Conservation (phyloP, 352 stramenopile genomes). For the Pythium guiyangense region DNA sequence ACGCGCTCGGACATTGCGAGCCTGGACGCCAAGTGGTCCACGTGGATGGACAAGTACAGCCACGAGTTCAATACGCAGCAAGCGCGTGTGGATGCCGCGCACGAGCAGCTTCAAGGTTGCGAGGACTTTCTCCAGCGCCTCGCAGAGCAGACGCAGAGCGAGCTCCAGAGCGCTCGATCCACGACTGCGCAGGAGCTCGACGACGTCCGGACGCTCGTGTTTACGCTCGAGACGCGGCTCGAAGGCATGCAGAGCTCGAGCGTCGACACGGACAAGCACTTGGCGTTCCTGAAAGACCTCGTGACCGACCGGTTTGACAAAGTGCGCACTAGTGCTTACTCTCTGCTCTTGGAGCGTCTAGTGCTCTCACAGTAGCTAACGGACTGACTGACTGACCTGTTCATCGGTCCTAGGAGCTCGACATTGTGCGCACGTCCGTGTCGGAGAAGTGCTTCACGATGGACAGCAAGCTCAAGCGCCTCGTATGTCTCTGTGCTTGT, state of each 20-base stretch:
- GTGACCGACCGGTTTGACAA: slow-evolving; percentile 41
- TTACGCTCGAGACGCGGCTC: slow-evolving; percentile 33
- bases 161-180: slow-evolving; percentile 17
- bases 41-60: slow-evolving; percentile 70
- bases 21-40: slow-evolving; percentile 35
- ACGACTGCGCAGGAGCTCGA: slow-evolving; percentile 32
- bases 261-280: slow-evolving; percentile 27
- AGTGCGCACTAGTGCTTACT: slow-evolving; percentile 12
- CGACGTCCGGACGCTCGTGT: slow-evolving; percentile 48
- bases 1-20: slow-evolving; percentile 24
- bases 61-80: slow-evolving; percentile 35
- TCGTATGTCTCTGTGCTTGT: slow-evolving; percentile 27
- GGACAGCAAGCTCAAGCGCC: slow-evolving; percentile 31
- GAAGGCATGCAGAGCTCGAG: slow-evolving; percentile 33
- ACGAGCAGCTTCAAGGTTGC: slow-evolving; percentile 37
- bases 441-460: slow-evolving; percentile 55
- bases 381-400: not conserved
- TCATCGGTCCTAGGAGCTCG: slow-evolving; percentile 35
- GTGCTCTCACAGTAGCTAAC: no score
- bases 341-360: no score
- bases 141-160: slow-evolving; percentile 24
- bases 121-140: slow-evolving; percentile 37
- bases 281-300: slow-evolving; percentile 36
- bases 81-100: slow-evolving; percentile 21
- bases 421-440: slow-evolving; percentile 42